A percentile compares a stretch with the other conserved stretches of the same genome.
Evolutionary conservation across 2,329 filamentous ascomycete genomes (phyloP).

Genomic region (Fusarium multiceps): DNA sequence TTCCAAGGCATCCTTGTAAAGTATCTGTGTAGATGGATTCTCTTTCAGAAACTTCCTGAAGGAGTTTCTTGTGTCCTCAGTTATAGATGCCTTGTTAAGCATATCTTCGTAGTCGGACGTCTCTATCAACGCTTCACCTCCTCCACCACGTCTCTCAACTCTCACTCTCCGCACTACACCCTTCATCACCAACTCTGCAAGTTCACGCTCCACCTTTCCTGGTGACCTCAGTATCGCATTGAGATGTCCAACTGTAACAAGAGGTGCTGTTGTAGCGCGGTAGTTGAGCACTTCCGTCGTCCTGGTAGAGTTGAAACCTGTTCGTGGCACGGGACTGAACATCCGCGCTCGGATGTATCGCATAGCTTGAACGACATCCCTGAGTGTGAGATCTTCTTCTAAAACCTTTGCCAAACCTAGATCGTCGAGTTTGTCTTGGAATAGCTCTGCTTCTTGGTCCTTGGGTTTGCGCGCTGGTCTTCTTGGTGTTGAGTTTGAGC

Average conservation of each 20-base stretch:
- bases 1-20: slow-evolving; percentile 51
- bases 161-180: slow-evolving; percentile 71
- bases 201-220: slow-evolving; percentile 74
- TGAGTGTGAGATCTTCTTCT: slow-evolving; percentile 65
- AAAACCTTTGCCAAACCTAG: slow-evolving; percentile 67
- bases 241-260: slow-evolving; percentile 74
- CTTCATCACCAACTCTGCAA: slow-evolving; percentile 67
- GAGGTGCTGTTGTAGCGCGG: slow-evolving; percentile 67
- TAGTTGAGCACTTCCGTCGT: slow-evolving; percentile 73
- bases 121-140: slow-evolving; percentile 74
- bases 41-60: slow-evolving; percentile 64
- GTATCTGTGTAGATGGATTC: slow-evolving; percentile 58
- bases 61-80: slow-evolving; percentile 58
- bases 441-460: slow-evolving; percentile 47
- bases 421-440: slow-evolving; percentile 67
- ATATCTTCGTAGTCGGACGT: slow-evolving; percentile 65
- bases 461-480: slow-evolving; percentile 41
- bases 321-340: slow-evolving; percentile 72
- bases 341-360: slow-evolving; percentile 69
- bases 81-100: slow-evolving; percentile 54
- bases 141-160: slow-evolving; percentile 69
- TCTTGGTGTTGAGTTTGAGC: slow-evolving; percentile 42
- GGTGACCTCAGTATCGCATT: slow-evolving; percentile 71
- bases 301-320: slow-evolving; percentile 72
- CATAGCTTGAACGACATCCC: slow-evolving; percentile 74